Evolutionary conservation across 2,329 filamentous ascomycete species (phyloP), one percentile per base, ranked within the genome.

Genomic region (Lecanosticta acicola): DNA sequence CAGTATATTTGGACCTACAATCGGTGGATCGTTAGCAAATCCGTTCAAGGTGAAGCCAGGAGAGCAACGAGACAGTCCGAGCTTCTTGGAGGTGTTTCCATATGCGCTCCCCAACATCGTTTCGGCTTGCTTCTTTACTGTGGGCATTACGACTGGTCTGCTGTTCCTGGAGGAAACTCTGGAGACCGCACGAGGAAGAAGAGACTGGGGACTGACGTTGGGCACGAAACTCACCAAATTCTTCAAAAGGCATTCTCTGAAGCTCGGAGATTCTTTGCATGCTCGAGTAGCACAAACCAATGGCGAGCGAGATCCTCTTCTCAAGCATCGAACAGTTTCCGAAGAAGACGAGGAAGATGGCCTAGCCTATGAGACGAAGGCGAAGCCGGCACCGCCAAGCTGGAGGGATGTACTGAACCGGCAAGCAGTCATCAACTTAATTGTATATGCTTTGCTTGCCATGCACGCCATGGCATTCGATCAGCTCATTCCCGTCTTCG

Each of bases 111-210:
- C 91, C 0, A 97, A 96, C 65, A 60, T 97, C 3, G 76, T 93
- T 19, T 80, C 85, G 1, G 83, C 83, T 32, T 54, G 76, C 2
- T 80, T 97, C 55, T 96, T 97, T 64, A 67, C 89, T 16, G 66
- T 89, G 20, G 91, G 90, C 0, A 80, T 93, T 20, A 67, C 78
- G 0, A 83, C 79, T 5, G 90, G 87, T 0, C 70, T 81, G 10
- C 68, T 97, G 1, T 98, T 95, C 60, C 76, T 97, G 9, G 78
- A 82, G 71, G 91, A 98, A 77, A 94, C 93, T 0, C 72, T 95
- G 1, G 83, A 84, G 32, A 79, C 79, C 13, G 86, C 83, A 59
- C 82, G 79, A 39, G 68, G 84, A 46, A 69, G 75, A 3, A 75
- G 71, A 14, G 91, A 97, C 65, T 86, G 84, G 70, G 91, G 91